A percentile compares a stretch with the other conserved stretches of the same genome.
Evolutionary conservation across 257 asterid genomes (phyloP).

Genomic region (Coffea canephora): DNA sequence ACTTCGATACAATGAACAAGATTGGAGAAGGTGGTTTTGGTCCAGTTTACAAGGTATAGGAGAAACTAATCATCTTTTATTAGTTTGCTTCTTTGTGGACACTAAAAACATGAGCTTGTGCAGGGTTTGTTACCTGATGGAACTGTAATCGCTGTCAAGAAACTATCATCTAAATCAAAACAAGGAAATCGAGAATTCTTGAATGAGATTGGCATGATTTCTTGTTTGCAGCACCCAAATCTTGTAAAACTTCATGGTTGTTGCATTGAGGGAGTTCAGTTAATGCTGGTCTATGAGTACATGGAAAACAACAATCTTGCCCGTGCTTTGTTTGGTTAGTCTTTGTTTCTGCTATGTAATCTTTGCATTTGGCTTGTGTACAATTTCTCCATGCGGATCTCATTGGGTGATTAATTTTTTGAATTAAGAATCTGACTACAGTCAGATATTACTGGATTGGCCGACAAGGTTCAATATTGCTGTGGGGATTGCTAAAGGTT

Average conservation of each 20-base stretch:
- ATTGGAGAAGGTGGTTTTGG: conserved; percentile 98
- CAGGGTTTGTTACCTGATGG: conserved; percentile 76
- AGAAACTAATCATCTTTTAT: background rate
- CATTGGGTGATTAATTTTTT: background rate
- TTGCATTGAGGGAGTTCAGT: conserved; percentile 78
- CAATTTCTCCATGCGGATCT: background rate
- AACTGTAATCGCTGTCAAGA: conserved; percentile 77
- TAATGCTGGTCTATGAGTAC: conserved; percentile 74
- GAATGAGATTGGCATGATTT: conserved; percentile 83
- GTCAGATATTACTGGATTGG: conserved; percentile 75
- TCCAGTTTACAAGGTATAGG: conserved; percentile 74
- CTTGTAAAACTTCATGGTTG: conserved; percentile 87
- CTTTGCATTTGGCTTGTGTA: background rate
- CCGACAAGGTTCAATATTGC: conserved; percentile 68
- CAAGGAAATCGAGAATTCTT: conserved; percentile 86
- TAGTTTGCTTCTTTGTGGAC: background rate
- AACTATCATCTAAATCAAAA: conserved; percentile 71
- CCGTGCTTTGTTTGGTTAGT: conserved; percentile 54
- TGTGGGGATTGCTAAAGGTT: conserved; percentile 77
- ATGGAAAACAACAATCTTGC: conserved; percentile 94
- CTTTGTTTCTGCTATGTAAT: conserved; percentile 5
- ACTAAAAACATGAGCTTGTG: conserved; percentile 23
- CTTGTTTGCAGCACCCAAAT: conserved; percentile 76
- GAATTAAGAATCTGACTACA: conserved; percentile 44
- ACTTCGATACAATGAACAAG: conserved; percentile 69